A percentile compares a stretch with the other conserved stretches of the same genome.
Evolutionary conservation across 2,329 filamentous ascomycete species (phyloP).

Genomic region (Akanthomyces lecanii): DNA sequence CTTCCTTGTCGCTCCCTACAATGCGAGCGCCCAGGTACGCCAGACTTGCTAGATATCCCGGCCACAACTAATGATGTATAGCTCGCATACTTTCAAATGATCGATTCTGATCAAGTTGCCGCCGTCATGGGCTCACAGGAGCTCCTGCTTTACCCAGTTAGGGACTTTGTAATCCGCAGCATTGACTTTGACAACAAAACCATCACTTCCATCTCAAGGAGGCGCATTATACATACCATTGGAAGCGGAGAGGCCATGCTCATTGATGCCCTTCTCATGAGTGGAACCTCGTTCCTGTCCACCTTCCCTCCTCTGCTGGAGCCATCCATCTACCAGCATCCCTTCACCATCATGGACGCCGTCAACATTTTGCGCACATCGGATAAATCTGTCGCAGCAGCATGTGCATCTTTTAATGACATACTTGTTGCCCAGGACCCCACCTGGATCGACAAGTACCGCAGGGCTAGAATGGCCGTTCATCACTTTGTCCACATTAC

Average conservation of each 20-base stretch:
- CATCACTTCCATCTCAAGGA: slow-evolving; percentile 61
- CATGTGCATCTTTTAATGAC: slow-evolving; percentile 76
- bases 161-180: slow-evolving; percentile 63
- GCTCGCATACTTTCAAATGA: slow-evolving; percentile 74
- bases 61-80: slow-evolving; percentile 32
- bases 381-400: slow-evolving; percentile 64
- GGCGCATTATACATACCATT: slow-evolving; percentile 65
- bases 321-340: slow-evolving; percentile 49
- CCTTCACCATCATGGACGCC: slow-evolving; percentile 66
- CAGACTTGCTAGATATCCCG: slow-evolving; percentile 23
- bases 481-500: slow-evolving; percentile 84
- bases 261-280: slow-evolving; percentile 76
- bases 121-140: slow-evolving; percentile 82
- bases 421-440: slow-evolving; percentile 66
- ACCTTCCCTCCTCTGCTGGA: slow-evolving; percentile 74
- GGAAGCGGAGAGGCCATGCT: slow-evolving; percentile 67
- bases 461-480: slow-evolving; percentile 77
- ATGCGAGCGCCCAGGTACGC: slow-evolving; percentile 77
- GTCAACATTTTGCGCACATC: slow-evolving; percentile 69
- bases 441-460: slow-evolving; percentile 81
- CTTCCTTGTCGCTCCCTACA: slow-evolving; percentile 82
- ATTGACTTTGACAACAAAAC: slow-evolving; percentile 66
- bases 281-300: slow-evolving; percentile 75
- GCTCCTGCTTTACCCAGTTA: slow-evolving; percentile 78
- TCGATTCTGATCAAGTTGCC: slow-evolving; percentile 63